phyloP scores from a whole-genome alignment of 306 rosid species.

The Benincasa hispida region DNA sequence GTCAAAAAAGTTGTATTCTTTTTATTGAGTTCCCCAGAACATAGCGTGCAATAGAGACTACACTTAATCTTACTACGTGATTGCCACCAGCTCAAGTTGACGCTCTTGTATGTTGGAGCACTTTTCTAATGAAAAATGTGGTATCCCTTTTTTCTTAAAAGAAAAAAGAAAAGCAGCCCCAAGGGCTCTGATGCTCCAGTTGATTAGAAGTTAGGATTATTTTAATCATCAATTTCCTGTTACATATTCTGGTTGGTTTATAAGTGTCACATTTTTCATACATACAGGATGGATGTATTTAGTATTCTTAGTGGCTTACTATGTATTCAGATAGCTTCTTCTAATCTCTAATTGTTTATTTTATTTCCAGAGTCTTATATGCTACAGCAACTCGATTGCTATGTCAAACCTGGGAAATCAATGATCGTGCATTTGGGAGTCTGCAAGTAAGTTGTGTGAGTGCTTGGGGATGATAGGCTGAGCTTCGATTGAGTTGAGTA shows the following conservation, averaged over 20 bases:
- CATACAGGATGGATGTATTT: background rate
- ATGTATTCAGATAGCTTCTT: background rate
- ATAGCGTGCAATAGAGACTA: too few relatives aligned
- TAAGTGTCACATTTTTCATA: background rate
- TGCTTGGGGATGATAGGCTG: too few relatives aligned
- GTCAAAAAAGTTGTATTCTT: too few relatives aligned
- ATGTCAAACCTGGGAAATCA: slow-evolving; percentile 90
- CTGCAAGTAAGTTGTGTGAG: slow-evolving; percentile 52
- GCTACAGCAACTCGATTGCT: slow-evolving; percentile 80
- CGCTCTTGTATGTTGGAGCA: too few relatives aligned
- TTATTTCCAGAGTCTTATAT: slow-evolving; percentile 47
- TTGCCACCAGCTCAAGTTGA: too few relatives aligned
- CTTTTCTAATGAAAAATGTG: too few relatives aligned
- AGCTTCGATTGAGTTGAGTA: too few relatives aligned
- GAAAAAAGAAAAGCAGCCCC: background rate
- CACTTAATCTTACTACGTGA: too few relatives aligned
- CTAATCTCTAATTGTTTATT: slow-evolving; percentile 1
- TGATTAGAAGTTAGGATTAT: background rate
- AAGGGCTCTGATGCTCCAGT: background rate
- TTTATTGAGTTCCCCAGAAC: too few relatives aligned
- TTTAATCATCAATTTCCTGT: background rate
- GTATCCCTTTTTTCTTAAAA: too few relatives aligned
- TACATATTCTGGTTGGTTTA: background rate
- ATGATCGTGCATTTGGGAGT: slow-evolving; percentile 84
- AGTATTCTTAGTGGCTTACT: background rate